A percentile compares a stretch with the other conserved stretches of the same genome.
phyloP scores from a whole-genome alignment of 495 filamentous ascomycete species.

The Daldinia grandis region DNA sequence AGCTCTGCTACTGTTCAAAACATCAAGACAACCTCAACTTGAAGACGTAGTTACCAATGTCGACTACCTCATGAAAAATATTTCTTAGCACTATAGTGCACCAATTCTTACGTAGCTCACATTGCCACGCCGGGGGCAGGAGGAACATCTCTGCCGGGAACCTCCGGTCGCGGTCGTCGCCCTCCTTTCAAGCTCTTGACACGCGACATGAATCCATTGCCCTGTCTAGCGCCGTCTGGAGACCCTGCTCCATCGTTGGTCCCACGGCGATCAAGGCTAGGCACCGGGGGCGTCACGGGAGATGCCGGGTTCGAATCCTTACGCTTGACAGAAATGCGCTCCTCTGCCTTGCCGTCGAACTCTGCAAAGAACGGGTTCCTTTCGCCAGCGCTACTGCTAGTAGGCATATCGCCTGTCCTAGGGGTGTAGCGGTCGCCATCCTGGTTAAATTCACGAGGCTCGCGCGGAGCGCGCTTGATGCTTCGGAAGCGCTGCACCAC shows the following conservation, averaged over 20 bases:
- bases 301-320: constrained; percentile 57
- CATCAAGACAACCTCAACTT: constrained; percentile 9
- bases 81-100: constrained; percentile 26
- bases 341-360: constrained; percentile 65
- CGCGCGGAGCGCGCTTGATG: constrained; percentile 65
- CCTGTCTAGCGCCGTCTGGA: constrained; percentile 53
- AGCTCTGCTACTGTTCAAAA: constrained; percentile 12
- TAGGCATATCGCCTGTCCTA: constrained; percentile 40
- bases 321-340: constrained; percentile 53
- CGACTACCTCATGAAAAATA: constrained; percentile 27
- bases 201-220: constrained; percentile 77
- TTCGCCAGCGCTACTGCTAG: constrained; percentile 49
- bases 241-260: constrained; percentile 69
- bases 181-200: constrained; percentile 86
- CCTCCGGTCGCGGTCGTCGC: constrained; percentile 50
- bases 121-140: constrained; percentile 37
- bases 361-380: constrained; percentile 90
- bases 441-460: constrained; percentile 57
- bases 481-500: constrained; percentile 84
- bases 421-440: constrained; percentile 54
- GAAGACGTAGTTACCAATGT: constrained; percentile 7
- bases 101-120: constrained; percentile 14
- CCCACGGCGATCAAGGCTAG: constrained; percentile 69
- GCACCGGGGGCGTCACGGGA: constrained; percentile 65
- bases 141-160: constrained; percentile 41